Conservation (phyloP, 768 basidiomycete species). For the Strobilomyces echinocephalus region DNA sequence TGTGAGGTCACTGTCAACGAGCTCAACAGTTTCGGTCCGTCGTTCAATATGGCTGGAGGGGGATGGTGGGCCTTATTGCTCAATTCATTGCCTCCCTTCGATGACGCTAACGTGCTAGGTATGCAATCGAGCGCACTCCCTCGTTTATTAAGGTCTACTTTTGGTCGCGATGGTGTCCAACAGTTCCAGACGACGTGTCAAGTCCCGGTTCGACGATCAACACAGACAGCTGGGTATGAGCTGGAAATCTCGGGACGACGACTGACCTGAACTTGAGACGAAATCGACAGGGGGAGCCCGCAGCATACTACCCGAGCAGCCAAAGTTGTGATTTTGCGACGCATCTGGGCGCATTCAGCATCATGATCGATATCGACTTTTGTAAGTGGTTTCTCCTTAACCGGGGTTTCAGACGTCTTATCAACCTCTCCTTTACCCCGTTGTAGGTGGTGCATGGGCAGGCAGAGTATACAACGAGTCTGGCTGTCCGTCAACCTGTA, state of each 20-base stretch:
- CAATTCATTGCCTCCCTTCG: not conserved
- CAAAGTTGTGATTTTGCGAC: slow-evolving; percentile 51
- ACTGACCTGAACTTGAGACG: not conserved
- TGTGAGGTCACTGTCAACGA: slow-evolving; percentile 30
- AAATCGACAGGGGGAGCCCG: slow-evolving; percentile 46
- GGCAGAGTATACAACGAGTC: slow-evolving; percentile 19
- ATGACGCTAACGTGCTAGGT: slow-evolving; percentile 20
- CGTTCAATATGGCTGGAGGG: slow-evolving; percentile 34
- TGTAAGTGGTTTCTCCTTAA: slow-evolving; percentile 12
- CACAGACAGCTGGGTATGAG: slow-evolving; percentile 25
- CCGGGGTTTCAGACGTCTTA: not conserved
- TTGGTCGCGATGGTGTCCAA: slow-evolving; percentile 31
- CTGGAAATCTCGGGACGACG: not conserved
- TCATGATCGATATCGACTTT: slow-evolving; percentile 51
- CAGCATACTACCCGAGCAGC: slow-evolving; percentile 54
- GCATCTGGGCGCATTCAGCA: slow-evolving; percentile 54
- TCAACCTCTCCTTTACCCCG: not conserved
- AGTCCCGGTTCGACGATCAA: slow-evolving; percentile 15
- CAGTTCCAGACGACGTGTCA: slow-evolving; percentile 32
- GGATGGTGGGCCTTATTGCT: slow-evolving; percentile 28
- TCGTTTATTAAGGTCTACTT: slow-evolving; percentile 37
- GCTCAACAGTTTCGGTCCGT: slow-evolving; percentile 29
- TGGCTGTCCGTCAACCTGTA: slow-evolving; percentile 28
- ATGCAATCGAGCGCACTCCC: slow-evolving; percentile 33
- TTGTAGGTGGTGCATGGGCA: slow-evolving; percentile 27